Conservation (phyloP, 2,329 filamentous ascomycete species). For the Stromatinia cepivora region DNA sequence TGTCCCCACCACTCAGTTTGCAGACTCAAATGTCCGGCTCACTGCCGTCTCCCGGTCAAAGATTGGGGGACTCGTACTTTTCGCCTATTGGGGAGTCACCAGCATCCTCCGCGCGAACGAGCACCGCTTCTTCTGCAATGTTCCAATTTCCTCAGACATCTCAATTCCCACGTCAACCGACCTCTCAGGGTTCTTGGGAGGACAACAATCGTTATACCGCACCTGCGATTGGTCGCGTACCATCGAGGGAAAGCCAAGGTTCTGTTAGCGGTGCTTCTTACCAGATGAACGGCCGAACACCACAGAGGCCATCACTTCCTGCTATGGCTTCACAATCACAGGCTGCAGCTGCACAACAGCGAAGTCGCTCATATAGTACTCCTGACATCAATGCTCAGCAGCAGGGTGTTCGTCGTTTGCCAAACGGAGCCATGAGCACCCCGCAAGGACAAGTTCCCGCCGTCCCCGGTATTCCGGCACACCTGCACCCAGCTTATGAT, state of each 20-base stretch:
- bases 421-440: slow-evolving; percentile 51
- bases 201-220: slow-evolving; percentile 83
- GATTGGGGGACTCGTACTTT: slow-evolving; percentile 76
- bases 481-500: slow-evolving; percentile 62
- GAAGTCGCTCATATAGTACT: slow-evolving; percentile 89
- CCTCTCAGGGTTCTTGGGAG: slow-evolving; percentile 67
- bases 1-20: slow-evolving; percentile 63
- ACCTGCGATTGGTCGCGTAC: slow-evolving; percentile 77
- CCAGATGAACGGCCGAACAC: slow-evolving; percentile 61
- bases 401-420: slow-evolving; percentile 49
- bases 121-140: slow-evolving; percentile 43
- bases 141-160: slow-evolving; percentile 75
- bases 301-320: slow-evolving; percentile 77
- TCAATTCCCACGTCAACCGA: slow-evolving; percentile 73
- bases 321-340: slow-evolving; percentile 59
- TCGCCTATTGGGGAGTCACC: slow-evolving; percentile 82
- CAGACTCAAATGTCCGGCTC: slow-evolving; percentile 54
- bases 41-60: slow-evolving; percentile 43
- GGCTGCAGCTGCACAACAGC: slow-evolving; percentile 55
- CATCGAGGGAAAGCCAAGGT: slow-evolving; percentile 74
- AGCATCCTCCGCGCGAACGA: slow-evolving; percentile 61
- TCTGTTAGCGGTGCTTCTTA: slow-evolving; percentile 54
- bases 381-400: slow-evolving; percentile 81
- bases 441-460: slow-evolving; percentile 54
- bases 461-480: slow-evolving; percentile 74